Percentiles rank a stretch among this genome's conserved stretches.
These are phyloP conservation scores for Coccomyxa subellipsoidea DNA, from an alignment of 163 green algal genomes.

Conservation along the genomic window DNA sequence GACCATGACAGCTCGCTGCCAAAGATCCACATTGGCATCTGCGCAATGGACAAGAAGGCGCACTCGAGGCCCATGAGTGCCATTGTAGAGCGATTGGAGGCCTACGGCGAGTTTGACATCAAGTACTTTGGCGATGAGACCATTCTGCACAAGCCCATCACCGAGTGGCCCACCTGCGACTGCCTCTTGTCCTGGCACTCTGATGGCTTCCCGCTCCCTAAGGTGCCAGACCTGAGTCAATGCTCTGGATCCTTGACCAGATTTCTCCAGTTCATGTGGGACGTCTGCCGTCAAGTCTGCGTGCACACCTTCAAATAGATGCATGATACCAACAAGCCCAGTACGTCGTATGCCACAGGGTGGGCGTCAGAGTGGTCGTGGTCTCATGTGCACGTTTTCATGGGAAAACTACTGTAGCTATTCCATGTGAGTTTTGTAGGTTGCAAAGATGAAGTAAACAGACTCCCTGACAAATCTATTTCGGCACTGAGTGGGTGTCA, in stretches of 20 bases:
- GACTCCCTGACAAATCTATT: too few relatives aligned
- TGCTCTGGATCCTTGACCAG: neutral
- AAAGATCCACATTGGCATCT: conserved; percentile 52
- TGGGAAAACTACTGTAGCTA: too few relatives aligned
- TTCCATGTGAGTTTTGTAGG: too few relatives aligned
- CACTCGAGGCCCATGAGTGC: conserved; percentile 86
- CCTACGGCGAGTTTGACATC: conserved; percentile 91
- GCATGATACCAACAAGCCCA: too few relatives aligned
- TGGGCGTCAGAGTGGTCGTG: too few relatives aligned
- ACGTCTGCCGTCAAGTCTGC: neutral
- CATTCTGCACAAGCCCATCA: conserved; percentile 71
- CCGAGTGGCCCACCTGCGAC: conserved; percentile 82
- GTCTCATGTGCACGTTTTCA: too few relatives aligned
- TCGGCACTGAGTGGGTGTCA: neutral
- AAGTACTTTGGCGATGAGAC: conserved; percentile 87
- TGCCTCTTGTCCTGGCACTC: conserved; percentile 93
- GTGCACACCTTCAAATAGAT: too few relatives aligned
- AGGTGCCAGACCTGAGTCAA: too few relatives aligned
- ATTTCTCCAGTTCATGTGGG: neutral
- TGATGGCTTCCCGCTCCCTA: conserved; percentile 90
- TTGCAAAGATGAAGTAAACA: too few relatives aligned
- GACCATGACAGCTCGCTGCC: conserved; percentile 34
- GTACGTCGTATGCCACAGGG: too few relatives aligned
- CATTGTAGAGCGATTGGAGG: conserved; percentile 83
- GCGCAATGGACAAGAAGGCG: conserved; percentile 41